A percentile compares a stretch with the other conserved stretches of the same genome.
Evolutionary conservation across 768 basidiomycete species (phyloP).

Genomic region (Leccinum olivaceopallidum): DNA sequence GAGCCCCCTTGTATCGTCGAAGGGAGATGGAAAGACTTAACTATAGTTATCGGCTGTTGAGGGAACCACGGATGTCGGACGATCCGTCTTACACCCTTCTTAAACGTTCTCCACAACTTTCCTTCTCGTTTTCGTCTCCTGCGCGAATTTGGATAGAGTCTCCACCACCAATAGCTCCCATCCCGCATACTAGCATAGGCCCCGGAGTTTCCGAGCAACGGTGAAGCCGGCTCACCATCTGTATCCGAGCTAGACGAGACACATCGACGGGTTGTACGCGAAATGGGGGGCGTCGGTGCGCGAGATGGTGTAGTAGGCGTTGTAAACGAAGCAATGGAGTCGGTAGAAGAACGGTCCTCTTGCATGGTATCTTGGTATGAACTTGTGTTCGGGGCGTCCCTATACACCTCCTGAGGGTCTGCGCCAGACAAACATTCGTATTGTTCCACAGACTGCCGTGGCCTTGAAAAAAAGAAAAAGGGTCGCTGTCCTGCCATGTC

Average conservation of each 20-base stretch:
- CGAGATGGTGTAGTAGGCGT: conserved; percentile 67
- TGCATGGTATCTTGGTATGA: conserved; percentile 30
- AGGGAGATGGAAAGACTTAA: conserved; percentile 38
- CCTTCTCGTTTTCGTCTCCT: conserved; percentile 55
- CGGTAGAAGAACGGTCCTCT: conserved; percentile 26
- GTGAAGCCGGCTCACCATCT: conserved; percentile 58
- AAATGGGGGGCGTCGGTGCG: conserved; percentile 59
- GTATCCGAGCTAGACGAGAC: conserved; percentile 61
- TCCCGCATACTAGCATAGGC: conserved; percentile 42
- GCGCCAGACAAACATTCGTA: conserved; percentile 48
- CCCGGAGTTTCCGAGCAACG: conserved; percentile 37
- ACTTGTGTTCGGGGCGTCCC: conserved; percentile 14
- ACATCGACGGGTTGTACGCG: conserved; percentile 47
- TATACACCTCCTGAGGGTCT: conserved; percentile 42
- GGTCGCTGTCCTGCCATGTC: conserved; percentile 21
- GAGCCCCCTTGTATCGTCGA: conserved; percentile 16
- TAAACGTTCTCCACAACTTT: conserved; percentile 48
- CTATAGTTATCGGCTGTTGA: conserved; percentile 78
- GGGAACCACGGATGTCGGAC: conserved; percentile 77
- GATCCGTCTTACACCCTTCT: conserved; percentile 54
- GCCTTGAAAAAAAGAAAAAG: conserved; percentile 14
- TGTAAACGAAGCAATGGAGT: conserved; percentile 32
- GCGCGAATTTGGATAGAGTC: conserved; percentile 36
- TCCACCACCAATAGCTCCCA: conserved; percentile 60
- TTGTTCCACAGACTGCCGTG: conserved; percentile 31